Conservation (phyloP, 1,284 basidiomycete species). For the Irpex rosettiformis region DNA sequence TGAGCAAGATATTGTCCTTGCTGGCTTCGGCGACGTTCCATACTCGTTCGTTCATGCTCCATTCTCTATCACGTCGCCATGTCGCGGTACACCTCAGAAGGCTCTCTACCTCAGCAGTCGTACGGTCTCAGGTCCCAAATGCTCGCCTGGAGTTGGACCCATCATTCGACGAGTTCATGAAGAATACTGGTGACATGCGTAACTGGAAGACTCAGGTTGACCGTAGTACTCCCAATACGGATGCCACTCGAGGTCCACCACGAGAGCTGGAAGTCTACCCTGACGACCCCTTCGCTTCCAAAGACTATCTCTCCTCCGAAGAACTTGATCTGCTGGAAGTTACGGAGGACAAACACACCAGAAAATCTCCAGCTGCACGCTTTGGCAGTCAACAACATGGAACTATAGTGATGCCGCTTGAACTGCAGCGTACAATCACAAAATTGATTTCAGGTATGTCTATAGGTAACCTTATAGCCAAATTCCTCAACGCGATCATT, state of each 20-base stretch:
- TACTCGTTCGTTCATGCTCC: slow-evolving; percentile 1
- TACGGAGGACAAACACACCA: slow-evolving; percentile 36
- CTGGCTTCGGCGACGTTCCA: too few relatives aligned
- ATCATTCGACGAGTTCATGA: slow-evolving; percentile 22
- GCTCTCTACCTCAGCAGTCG: slow-evolving; percentile 22
- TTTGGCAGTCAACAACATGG: slow-evolving; percentile 76
- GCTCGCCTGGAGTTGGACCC: slow-evolving; percentile 60
- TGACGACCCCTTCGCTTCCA: slow-evolving; percentile 25
- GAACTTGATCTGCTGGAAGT: slow-evolving; percentile 26
- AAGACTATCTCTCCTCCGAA: slow-evolving; percentile 25
- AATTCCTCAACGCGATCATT: background rate
- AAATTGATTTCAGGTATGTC: slow-evolving; percentile 55
- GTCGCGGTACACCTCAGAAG: slow-evolving; percentile 15
- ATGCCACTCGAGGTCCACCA: slow-evolving; percentile 16
- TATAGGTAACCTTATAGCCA: background rate
- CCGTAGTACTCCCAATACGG: slow-evolving; percentile 7
- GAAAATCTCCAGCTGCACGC: slow-evolving; percentile 78
- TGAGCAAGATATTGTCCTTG: too few relatives aligned
- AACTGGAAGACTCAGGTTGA: background rate
- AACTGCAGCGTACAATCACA: slow-evolving; percentile 61
- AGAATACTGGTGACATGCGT: background rate
- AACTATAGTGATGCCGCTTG: slow-evolving; percentile 62
- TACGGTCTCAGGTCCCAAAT: slow-evolving; percentile 31
- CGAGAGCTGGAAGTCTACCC: slow-evolving; percentile 56
- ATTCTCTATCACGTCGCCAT: slow-evolving; percentile 13